A percentile compares a stretch with the other conserved stretches of the same genome.
These are phyloP conservation scores for Paraleonurus japonicus DNA, from an alignment of 257 asterid genomes.

Conservation along the genomic window DNA sequence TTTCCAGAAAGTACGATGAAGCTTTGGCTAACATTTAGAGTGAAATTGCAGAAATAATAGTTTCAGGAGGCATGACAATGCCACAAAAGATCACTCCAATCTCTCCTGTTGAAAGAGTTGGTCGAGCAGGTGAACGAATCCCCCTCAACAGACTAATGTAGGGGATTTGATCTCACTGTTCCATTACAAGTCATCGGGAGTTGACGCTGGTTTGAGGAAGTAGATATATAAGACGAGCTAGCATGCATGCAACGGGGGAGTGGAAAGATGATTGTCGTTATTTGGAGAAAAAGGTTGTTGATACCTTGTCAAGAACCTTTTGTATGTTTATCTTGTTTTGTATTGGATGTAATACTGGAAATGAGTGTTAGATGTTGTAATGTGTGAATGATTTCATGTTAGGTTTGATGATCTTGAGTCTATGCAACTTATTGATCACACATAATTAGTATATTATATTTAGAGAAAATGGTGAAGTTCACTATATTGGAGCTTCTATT, in stretches of 20 bases:
- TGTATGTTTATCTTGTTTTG: constrained; percentile 14
- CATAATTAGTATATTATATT: too few relatives aligned
- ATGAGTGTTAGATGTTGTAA: constrained; percentile 7
- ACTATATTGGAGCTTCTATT: background rate
- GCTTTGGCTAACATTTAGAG: constrained; percentile 16
- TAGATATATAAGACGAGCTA: background rate
- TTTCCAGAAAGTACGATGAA: background rate
- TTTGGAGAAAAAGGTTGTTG: background rate
- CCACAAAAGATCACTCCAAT: constrained; percentile 63
- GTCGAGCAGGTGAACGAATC: constrained; percentile 57
- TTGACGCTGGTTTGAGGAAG: constrained; percentile 14
- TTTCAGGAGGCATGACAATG: constrained; percentile 97
- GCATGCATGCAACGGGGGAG: background rate
- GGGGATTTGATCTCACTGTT: background rate
- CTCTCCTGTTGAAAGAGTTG: constrained; percentile 53
- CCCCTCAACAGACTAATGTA: constrained; percentile 59
- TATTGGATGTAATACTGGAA: background rate
- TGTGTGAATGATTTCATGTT: background rate
- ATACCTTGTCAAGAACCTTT: background rate
- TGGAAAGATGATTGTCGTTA: background rate
- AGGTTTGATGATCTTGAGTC: background rate
- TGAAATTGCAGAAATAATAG: constrained; percentile 72
- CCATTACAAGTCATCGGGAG: background rate
- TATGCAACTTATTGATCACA: background rate
- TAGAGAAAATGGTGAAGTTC: background rate